Percentiles rank a stretch among this genome's conserved stretches.
Evolutionary conservation across 306 rosid species (phyloP).

Genomic region (Castanea mollissima): DNA sequence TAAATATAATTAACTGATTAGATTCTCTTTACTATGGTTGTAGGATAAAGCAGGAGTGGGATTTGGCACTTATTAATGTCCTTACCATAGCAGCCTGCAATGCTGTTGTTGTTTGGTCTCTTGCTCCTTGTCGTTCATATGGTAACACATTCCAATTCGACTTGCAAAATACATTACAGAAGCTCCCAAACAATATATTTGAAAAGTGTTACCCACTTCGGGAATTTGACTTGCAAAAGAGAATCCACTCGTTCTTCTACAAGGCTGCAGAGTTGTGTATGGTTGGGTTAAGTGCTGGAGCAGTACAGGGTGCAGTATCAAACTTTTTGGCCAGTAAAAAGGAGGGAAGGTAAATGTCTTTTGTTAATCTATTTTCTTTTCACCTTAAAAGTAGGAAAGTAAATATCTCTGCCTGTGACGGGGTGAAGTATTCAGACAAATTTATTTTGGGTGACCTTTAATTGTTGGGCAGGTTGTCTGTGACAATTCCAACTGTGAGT

Average conservation of each 20-base stretch:
- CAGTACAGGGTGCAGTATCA: conserved; percentile 79
- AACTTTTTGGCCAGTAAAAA: conserved; percentile 72
- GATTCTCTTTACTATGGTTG: conserved; percentile 19
- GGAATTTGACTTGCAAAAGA: conserved; percentile 88
- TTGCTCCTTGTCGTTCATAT: conserved; percentile 97
- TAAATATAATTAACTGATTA: conserved; percentile 21
- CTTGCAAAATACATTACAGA: conserved; percentile 94
- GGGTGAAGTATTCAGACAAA: conserved; percentile 10
- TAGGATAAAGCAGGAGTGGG: conserved; percentile 99
- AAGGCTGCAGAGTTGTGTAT: conserved; percentile 99
- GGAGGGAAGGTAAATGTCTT: conserved; percentile 64
- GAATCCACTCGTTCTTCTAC: conserved; percentile 83
- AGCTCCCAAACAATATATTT: conserved; percentile 96
- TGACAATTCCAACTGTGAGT: conserved; percentile 75
- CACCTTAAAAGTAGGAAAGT: background rate
- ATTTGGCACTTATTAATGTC: conserved; percentile 90
- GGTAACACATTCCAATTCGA: conserved; percentile 92
- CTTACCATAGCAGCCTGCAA: conserved; percentile 95
- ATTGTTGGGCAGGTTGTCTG: conserved; percentile 70
- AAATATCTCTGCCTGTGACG: conserved; percentile 7
- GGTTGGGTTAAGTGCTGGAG: conserved; percentile 92
- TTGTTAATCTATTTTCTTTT: conserved; percentile 1
- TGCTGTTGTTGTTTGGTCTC: conserved; percentile 97
- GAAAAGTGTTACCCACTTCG: conserved; percentile 92
- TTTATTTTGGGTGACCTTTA: conserved; percentile 7